A percentile compares a stretch with the other conserved stretches of the same genome.
phyloP scores from a whole-genome alignment of 164 flowering plant species.

The Vitis rupestris region DNA sequence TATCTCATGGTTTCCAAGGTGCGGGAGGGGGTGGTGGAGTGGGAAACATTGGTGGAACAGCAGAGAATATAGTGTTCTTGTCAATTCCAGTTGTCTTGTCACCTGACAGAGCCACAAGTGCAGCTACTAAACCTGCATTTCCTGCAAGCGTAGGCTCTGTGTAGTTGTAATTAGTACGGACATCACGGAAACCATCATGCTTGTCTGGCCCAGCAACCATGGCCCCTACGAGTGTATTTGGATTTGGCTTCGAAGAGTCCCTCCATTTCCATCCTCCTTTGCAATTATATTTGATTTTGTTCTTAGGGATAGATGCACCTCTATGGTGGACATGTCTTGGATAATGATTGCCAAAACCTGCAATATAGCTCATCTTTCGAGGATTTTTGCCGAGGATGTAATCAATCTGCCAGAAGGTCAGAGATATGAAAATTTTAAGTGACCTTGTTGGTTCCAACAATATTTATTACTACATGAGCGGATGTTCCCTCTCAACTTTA shows the following conservation, averaged over 20 bases:
- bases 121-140: conserved; percentile 94
- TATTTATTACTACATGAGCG: not conserved
- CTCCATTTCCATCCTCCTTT: conserved; percentile 99
- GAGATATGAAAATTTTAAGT: not conserved
- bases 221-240: conserved; percentile 83
- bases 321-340: conserved; percentile 93
- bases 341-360: conserved; percentile 78
- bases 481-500: too few species aligned
- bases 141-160: conserved; percentile 97
- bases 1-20: conserved; percentile 88
- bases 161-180: conserved; percentile 79
- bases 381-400: conserved; percentile 97
- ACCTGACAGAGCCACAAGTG: conserved; percentile 85
- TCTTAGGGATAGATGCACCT: conserved; percentile 92
- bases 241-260: conserved; percentile 72
- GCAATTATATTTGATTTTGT: conserved; percentile 71
- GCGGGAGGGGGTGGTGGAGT: conserved; percentile 98
- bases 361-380: conserved; percentile 87
- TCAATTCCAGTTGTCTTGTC: conserved; percentile 53
- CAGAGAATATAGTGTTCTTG: conserved; percentile 85
- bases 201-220: conserved; percentile 98
- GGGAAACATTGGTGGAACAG: conserved; percentile 96
- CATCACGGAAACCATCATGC: conserved; percentile 84
- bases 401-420: conserved; percentile 56
- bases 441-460: not conserved